Evolutionary conservation across 2,329 filamentous ascomycete genomes (phyloP).

Genomic region (Penicillium sp.): DNA sequence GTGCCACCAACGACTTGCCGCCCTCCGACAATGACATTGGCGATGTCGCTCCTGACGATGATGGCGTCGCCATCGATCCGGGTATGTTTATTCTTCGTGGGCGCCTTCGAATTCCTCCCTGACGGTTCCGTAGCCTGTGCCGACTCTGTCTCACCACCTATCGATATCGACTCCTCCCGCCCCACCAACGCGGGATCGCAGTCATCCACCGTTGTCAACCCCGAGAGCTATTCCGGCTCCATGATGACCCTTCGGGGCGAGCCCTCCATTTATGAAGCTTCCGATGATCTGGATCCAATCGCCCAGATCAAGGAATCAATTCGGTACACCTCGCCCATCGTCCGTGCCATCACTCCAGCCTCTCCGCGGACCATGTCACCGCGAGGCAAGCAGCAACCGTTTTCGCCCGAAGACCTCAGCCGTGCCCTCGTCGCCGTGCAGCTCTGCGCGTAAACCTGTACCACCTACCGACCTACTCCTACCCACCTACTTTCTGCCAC

Average conservation of each 20-base stretch:
- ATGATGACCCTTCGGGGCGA: slow-evolving; percentile 33
- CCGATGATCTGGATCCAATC: slow-evolving; percentile 29
- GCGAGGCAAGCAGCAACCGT: slow-evolving; percentile 28
- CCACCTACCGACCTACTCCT: neutral
- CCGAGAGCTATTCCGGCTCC: slow-evolving; percentile 33
- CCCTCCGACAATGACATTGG: slow-evolving; percentile 22
- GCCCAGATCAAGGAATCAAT: slow-evolving; percentile 31
- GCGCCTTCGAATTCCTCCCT: slow-evolving; percentile 4
- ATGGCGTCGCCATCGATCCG: slow-evolving; percentile 22
- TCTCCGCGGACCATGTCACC: slow-evolving; percentile 18
- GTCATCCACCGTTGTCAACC: slow-evolving; percentile 35
- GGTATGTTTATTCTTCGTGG: slow-evolving; percentile 8
- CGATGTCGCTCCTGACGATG: slow-evolving; percentile 20
- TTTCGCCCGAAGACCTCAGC: slow-evolving; percentile 34
- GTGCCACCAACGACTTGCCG: slow-evolving; percentile 25
- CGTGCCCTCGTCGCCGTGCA: slow-evolving; percentile 37
- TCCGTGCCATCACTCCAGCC: slow-evolving; percentile 25
- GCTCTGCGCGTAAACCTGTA: slow-evolving; percentile 24
- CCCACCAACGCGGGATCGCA: slow-evolving; percentile 30
- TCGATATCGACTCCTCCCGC: slow-evolving; percentile 21
- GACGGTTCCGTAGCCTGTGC: slow-evolving; percentile 4
- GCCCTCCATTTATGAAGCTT: slow-evolving; percentile 18
- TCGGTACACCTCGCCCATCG: slow-evolving; percentile 29
- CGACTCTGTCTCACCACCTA: slow-evolving; percentile 18
- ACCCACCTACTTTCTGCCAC: slow-evolving; percentile 8